Evolutionary conservation across 106 monocot species (phyloP), one percentile per base, ranked within the genome.

Genomic region (Dioscorea dumetorum): DNA sequence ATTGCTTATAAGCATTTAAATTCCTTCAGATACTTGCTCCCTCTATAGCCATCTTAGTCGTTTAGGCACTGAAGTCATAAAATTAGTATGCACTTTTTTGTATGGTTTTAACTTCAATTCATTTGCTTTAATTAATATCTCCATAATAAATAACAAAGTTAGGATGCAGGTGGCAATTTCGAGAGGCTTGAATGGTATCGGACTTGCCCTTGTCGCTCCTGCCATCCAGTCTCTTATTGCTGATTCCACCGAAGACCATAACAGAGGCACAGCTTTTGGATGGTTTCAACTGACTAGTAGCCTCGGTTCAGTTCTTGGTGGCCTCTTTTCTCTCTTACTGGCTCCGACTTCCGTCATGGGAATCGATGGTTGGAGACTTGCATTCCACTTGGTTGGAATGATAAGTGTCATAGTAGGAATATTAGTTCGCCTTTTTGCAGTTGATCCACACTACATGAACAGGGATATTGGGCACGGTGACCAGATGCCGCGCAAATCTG

Each of bases 181-280:
- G 8, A 78, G 90, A 64, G 83, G 70, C 8, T 56, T 90, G 62
- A 90, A 90, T 50, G 95, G 95, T 10, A 64, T 95, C 4, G 95
- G 95, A 18, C 76, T 95, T 48, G 95, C 95, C 50, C 68, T 95
- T 10, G 95, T 91, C 14, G 83, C 85, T 14, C 91, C 94, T 21
- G 85, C 94, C 2, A 85, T 95, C 60, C 91, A 80, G 60, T 91
- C 94, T n/a, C 85, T 95, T 17, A 76, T 95, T 48, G 94, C 94
- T 6, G 91, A 95, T 62, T 95, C 88, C 33, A 91, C 87, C 10
- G 81, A 91, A 53, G 88, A 95, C 57, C 66, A 21, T 67, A 86
- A 88, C 50, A 83, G 94, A 18, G 94, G 91, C 16, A 63, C 79
- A 3, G 88, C 90, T 24, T 90, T 90, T 35, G 85, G 89, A 57